A percentile compares a stretch with the other conserved stretches of the same genome.
phyloP scores from a whole-genome alignment of 208 protist species.

The Leptomonas pyrrhocoris region DNA sequence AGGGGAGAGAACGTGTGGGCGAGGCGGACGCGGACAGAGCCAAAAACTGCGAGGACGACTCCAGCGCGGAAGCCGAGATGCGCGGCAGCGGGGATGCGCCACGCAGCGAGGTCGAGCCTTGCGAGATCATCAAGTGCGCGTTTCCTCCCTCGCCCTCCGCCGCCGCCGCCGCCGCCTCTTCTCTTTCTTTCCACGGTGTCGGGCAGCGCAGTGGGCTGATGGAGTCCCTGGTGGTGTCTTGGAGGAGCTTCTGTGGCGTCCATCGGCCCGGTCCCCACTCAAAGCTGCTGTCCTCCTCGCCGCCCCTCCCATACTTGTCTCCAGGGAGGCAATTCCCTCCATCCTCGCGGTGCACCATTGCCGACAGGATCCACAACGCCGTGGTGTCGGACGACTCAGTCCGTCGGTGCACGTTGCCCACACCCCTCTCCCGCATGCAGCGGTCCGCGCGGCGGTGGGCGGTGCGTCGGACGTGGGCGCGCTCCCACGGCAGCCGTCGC shows the following conservation, averaged over 20 bases:
- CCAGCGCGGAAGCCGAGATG: slow-evolving; percentile 17
- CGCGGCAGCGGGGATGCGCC: neutral
- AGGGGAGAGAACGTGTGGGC: neutral
- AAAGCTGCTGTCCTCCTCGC: neutral
- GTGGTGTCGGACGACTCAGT: neutral
- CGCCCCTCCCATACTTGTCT: neutral
- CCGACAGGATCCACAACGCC: neutral
- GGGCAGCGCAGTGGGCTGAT: neutral
- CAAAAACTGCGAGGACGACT: slow-evolving; percentile 27
- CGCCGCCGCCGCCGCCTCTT: neutral
- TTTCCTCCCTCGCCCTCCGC: neutral
- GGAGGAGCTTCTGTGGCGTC: neutral
- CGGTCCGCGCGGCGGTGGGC: slow-evolving; percentile 22
- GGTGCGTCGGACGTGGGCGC: slow-evolving; percentile 1
- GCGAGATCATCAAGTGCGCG: neutral
- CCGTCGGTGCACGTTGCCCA: slow-evolving; percentile 12
- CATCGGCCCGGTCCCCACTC: neutral
- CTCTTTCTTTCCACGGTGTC: neutral
- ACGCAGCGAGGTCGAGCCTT: too few relatives aligned
- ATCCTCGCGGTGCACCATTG: neutral
- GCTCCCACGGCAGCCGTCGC: slow-evolving; percentile 26
- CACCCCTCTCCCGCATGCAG: slow-evolving; percentile 15
- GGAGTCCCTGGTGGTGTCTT: neutral
- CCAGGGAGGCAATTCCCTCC: neutral
- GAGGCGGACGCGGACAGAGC: slow-evolving; percentile 9